These are phyloP conservation scores for Cercospora beticola DNA, from an alignment of 2,329 filamentous ascomycete species.

Conservation along the genomic window DNA sequence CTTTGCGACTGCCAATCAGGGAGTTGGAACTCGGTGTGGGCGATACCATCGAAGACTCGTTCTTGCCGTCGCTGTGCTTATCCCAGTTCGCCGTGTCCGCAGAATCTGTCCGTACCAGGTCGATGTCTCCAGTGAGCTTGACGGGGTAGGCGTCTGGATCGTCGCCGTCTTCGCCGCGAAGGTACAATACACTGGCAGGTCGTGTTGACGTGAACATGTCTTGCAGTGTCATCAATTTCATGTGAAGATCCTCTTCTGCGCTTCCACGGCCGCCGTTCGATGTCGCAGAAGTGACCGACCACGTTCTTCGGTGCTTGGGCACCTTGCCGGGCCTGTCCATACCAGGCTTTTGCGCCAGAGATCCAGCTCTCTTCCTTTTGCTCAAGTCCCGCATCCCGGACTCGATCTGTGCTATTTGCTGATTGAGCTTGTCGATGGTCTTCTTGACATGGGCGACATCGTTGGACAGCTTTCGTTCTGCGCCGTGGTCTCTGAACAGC, in stretches of 20 bases:
- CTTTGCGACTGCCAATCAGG: constrained; percentile 41
- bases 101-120: constrained; percentile 55
- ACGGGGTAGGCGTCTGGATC: constrained; percentile 80
- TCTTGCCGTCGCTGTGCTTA: constrained; percentile 49
- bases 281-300: constrained; percentile 80
- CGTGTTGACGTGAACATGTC: constrained; percentile 87
- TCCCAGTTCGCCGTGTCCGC: constrained; percentile 53
- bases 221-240: constrained; percentile 74
- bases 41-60: constrained; percentile 57
- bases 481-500: constrained; percentile 92
- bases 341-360: constrained; percentile 49
- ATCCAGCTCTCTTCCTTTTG: constrained; percentile 60
- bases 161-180: constrained; percentile 73
- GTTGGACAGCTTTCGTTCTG: constrained; percentile 91
- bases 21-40: constrained; percentile 52
- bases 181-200: constrained; percentile 73
- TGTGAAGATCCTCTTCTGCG: constrained; percentile 69
- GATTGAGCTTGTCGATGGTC: constrained; percentile 91
- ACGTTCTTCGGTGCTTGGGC: constrained; percentile 87
- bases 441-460: constrained; percentile 95
- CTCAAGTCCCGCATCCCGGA: constrained; percentile 60
- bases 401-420: constrained; percentile 79
- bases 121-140: constrained; percentile 64
- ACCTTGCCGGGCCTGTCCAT: constrained; percentile 72
- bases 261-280: constrained; percentile 46